Percentiles rank a stretch among this genome's conserved stretches.
These are phyloP conservation scores for Penicillium occitanis DNA, from an alignment of 2,329 filamentous ascomycete species.

Conservation along the genomic window DNA sequence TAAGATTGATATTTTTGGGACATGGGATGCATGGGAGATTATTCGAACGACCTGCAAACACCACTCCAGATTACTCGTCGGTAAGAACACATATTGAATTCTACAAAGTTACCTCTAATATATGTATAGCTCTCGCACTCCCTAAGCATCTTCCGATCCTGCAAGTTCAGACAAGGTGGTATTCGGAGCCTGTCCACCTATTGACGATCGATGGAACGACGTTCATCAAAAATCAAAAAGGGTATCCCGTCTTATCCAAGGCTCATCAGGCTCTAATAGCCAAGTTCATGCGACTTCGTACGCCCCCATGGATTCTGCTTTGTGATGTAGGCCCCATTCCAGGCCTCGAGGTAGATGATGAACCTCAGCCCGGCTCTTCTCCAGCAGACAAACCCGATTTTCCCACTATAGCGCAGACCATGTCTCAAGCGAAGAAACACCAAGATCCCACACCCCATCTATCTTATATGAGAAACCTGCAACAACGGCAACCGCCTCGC, in stretches of 20 bases:
- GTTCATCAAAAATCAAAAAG: slow-evolving; percentile 60
- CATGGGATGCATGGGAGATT: slow-evolving; percentile 93
- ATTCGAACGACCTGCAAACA: slow-evolving; percentile 86
- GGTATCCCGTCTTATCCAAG: slow-evolving; percentile 60
- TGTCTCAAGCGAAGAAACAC: slow-evolving; percentile 50
- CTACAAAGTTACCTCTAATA: background rate
- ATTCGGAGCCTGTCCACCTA: slow-evolving; percentile 61
- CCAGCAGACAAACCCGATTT: slow-evolving; percentile 47
- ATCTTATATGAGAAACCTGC: slow-evolving; percentile 79
- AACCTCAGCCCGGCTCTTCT: slow-evolving; percentile 23
- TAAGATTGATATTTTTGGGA: slow-evolving; percentile 68
- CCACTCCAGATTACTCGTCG: slow-evolving; percentile 73
- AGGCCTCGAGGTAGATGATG: slow-evolving; percentile 38
- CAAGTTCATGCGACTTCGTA: slow-evolving; percentile 58
- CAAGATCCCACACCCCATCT: slow-evolving; percentile 65
- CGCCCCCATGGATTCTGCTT: slow-evolving; percentile 61
- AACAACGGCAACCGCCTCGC: slow-evolving; percentile 72
- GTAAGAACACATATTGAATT: slow-evolving; percentile 56
- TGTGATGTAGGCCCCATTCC: slow-evolving; percentile 59
- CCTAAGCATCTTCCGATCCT: slow-evolving; percentile 60
- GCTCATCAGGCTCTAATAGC: slow-evolving; percentile 58
- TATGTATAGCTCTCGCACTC: slow-evolving; percentile 54
- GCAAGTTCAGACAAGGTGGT: slow-evolving; percentile 60
- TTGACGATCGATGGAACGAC: slow-evolving; percentile 54
- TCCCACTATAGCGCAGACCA: slow-evolving; percentile 69